A percentile compares a stretch with the other conserved stretches of the same genome.
Conservation (phyloP, 2,329 filamentous ascomycete species). For the Pseudomassariella vexata region DNA sequence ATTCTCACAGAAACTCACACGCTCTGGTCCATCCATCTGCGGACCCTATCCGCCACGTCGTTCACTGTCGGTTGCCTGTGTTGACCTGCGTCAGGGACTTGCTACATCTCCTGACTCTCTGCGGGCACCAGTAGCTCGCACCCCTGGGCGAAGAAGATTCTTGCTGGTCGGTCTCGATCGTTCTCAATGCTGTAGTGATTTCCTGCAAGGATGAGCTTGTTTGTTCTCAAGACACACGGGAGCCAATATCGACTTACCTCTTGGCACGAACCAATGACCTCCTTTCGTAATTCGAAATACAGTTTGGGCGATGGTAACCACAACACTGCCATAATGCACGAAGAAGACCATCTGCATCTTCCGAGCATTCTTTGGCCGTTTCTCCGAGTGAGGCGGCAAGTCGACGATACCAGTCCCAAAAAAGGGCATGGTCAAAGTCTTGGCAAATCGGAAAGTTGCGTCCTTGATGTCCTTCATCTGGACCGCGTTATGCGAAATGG, state of each 20-base stretch:
- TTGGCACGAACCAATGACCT: conserved; percentile 89
- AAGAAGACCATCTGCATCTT: conserved; percentile 99
- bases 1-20: no score
- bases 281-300: conserved; percentile 80
- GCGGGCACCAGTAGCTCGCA: conserved; percentile 47
- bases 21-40: no score
- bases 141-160: conserved; percentile 89
- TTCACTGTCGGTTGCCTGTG: no score
- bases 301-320: conserved; percentile 70
- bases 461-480: conserved; percentile 53
- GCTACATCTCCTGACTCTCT: conserved; percentile 14
- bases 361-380: conserved; percentile 84
- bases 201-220: conserved; percentile 43
- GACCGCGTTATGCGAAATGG: conserved; percentile 50
- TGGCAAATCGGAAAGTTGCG: conserved; percentile 80
- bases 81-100: no score
- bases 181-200: conserved; percentile 93
- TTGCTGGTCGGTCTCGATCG: conserved; percentile 63
- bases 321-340: conserved; percentile 75
- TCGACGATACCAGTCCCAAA: conserved; percentile 90
- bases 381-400: conserved; percentile 74
- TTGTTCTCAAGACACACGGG: conserved; percentile 9
- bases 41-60: no score
- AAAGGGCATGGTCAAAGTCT: conserved; percentile 77
- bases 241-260: conserved; percentile 58